These are phyloP conservation scores for Pseudopithomyces maydicus DNA, from an alignment of 2,329 filamentous ascomycete species.

Conservation along the genomic window DNA sequence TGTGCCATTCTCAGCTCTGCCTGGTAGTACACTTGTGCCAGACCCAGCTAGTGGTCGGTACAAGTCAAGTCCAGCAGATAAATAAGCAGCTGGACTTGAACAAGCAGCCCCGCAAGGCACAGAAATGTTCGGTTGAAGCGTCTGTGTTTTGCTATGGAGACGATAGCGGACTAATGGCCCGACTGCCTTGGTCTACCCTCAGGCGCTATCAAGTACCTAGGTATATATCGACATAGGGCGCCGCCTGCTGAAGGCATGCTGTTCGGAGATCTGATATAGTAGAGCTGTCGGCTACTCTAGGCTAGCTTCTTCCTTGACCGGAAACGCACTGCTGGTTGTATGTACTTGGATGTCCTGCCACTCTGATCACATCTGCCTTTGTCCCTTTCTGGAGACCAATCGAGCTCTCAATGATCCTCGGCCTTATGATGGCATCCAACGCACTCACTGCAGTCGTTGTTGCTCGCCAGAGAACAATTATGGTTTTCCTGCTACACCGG, in stretches of 20 bases:
- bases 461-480: background rate
- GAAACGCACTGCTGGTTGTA: conserved; percentile 28
- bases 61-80: conserved; percentile 27
- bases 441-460: background rate
- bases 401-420: conserved; percentile 7
- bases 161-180: conserved; percentile 62
- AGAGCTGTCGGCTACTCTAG: conserved; percentile 38
- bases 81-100: conserved; percentile 40
- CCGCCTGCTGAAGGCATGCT: conserved; percentile 54
- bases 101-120: conserved; percentile 46
- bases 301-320: conserved; percentile 32
- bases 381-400: conserved; percentile 1
- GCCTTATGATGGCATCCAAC: conserved; percentile 3
- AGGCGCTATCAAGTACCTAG: conserved; percentile 67
- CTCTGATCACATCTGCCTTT: conserved; percentile 19
- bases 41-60: conserved; percentile 25
- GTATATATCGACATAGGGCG: conserved; percentile 70
- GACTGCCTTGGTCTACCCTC: conserved; percentile 51
- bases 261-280: conserved; percentile 36
- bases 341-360: conserved; percentile 28
- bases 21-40: conserved; percentile 22
- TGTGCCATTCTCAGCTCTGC: conserved; percentile 20
- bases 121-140: conserved; percentile 48
- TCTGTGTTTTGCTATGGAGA: conserved; percentile 72
- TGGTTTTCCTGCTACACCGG: background rate